phyloP scores from a whole-genome alignment of 768 basidiomycete species.

The Lactarius quietus region DNA sequence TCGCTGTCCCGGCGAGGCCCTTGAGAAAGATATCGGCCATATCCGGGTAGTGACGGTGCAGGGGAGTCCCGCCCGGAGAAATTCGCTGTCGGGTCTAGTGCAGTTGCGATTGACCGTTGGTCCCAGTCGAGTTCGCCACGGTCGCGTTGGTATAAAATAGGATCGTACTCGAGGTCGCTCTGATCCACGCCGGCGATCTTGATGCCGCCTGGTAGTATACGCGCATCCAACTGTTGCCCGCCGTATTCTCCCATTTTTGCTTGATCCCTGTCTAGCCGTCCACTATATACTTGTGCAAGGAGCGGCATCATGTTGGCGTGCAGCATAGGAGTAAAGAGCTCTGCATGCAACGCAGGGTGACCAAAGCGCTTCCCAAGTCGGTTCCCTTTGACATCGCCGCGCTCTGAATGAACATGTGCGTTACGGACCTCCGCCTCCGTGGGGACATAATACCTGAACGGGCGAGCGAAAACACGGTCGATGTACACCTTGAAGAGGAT shows the following conservation, averaged over 20 bases:
- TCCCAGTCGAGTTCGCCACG: slow-evolving; percentile 90
- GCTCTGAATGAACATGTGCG: slow-evolving; percentile 74
- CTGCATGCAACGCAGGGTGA: slow-evolving; percentile 85
- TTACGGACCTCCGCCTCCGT: slow-evolving; percentile 68
- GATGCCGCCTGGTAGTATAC: slow-evolving; percentile 71
- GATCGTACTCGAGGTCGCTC: slow-evolving; percentile 79
- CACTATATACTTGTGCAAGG: slow-evolving; percentile 69
- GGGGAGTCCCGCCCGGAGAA: slow-evolving; percentile 42
- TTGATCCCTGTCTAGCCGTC: slow-evolving; percentile 60
- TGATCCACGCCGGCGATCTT: slow-evolving; percentile 81
- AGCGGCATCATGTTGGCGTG: slow-evolving; percentile 84
- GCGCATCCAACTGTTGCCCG: slow-evolving; percentile 71
- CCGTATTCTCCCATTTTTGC: slow-evolving; percentile 75
- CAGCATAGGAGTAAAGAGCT: slow-evolving; percentile 86
- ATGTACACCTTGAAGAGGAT: slow-evolving; percentile 83
- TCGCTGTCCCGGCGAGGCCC: slow-evolving; percentile 32
- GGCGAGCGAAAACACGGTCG: slow-evolving; percentile 57
- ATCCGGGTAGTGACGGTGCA: slow-evolving; percentile 41
- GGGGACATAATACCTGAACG: slow-evolving; percentile 84
- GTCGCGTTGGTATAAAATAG: slow-evolving; percentile 71
- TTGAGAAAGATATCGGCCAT: slow-evolving; percentile 53
- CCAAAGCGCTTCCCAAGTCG: slow-evolving; percentile 90
- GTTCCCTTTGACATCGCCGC: slow-evolving; percentile 65
- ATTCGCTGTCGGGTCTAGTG: slow-evolving; percentile 35
- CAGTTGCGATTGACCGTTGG: slow-evolving; percentile 64